Base-by-base conservation (phyloP, 768 basidiomycete species). In the Psilocybe tampanensis region DNA sequence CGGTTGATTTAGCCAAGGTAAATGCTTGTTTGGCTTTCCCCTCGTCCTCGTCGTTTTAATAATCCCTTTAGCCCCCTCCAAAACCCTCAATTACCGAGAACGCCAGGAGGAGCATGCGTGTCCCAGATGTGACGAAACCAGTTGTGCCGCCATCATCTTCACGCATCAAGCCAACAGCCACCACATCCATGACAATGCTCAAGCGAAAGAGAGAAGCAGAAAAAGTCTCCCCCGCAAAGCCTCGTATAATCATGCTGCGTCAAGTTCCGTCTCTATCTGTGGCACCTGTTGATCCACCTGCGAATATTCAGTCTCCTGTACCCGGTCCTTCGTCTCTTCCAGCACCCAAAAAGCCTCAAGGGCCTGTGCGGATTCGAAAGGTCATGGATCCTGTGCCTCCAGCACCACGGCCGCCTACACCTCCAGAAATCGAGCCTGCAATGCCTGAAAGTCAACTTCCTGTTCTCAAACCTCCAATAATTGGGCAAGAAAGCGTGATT, bases 141-240 rank as follows among this genome's bases (percentile, higher is more conserved):
- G 22, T 56, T 34, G 57, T 55, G 29, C 59, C 59, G 26, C 52
- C 63, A 11, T 47, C 60, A 11, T 47, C 60, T 32, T 59, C 66
- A 15, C 60, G 64, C 19, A 36, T 56, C 4, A 67, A 65, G 26
- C 42, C 61, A 3, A 45, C 59, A 7, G 24, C 58, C 12, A 51
- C 64, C 19, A 55, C 56, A 1, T 63, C 64, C 13, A 56, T 65
- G 9, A 60, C 65, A 3, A 67, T 44, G 34, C 60, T 80, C 41
- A 80, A 81, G 60, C 75, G 79, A 33, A 81, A 80, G 60, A 68
- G 79, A 55, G 73, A 70, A 17, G 57, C 70, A 24, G 74, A 76
- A 33, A 60, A 55, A 43, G 12, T 61, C 33, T 68, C 72, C 8
- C 64, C 70, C 26, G 50, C 51, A n/a, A 69, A 66, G 33, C 66